Base-by-base conservation (phyloP, 129 eudicot species). In the Heracleum sosnowskyi region DNA sequence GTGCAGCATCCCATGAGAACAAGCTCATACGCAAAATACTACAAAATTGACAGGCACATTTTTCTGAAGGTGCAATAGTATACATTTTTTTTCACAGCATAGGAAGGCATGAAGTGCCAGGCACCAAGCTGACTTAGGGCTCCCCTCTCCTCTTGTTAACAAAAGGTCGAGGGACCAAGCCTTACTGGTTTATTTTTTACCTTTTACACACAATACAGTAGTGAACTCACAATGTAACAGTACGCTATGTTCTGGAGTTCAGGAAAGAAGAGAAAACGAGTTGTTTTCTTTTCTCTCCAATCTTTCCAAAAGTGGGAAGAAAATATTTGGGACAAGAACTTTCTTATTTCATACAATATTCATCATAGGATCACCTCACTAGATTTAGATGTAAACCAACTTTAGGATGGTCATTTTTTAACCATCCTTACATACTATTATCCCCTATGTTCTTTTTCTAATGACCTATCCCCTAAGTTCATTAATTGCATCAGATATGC, bases 1-100 rank as follows among this genome's bases (percentile, higher is more conserved):
- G 60, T 37, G 41, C 55, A 45, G 35, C 15, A 82, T 57, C 69
- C 69, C 17, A 53, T 80, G 63, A 86, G 22, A 70, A 79, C 33
- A 69, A 49, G 41, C 46, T 60, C 18, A 53, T 24, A 35, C 1
- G 20, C 49, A 76, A 76, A 45, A 53, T 40, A 75, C 53, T 16
- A 16, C 1, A 53, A 13, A 35, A 33, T 18, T 18, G 11, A 37
- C 55, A 71, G 29, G 75, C 26, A 37, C 29, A 11, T 55, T 10
- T 26, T 55, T 24, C 64, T 7, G 44, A 39, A 71, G 13, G 34
- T 37, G 26, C 49, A 15, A 3, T 28, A 40, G 34, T 40, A 35
- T 24, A 71, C 22, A 71, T 22, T 71, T 7, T 20, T 20, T 71
- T 71, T 24, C 8, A 51, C 45, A 3, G 70, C 33, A 51, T 10